phyloP scores from a whole-genome alignment of 2,329 filamentous ascomycete species.

The Endoconidiophora laricicola region DNA sequence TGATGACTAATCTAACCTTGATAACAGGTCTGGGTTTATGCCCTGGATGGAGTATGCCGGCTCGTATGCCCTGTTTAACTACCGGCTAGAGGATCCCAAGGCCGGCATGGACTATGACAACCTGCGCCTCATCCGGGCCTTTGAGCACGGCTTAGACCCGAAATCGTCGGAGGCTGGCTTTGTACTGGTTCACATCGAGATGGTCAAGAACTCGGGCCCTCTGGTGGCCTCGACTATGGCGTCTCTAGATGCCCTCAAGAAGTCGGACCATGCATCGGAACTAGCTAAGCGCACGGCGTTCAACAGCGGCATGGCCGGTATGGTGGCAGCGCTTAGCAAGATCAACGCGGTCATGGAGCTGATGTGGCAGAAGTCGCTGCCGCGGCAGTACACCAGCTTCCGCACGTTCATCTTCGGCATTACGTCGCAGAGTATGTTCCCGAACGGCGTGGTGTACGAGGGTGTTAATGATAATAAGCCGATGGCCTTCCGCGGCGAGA shows the following conservation, averaged over 20 bases:
- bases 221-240: slow-evolving; percentile 58
- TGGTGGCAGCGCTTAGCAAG: slow-evolving; percentile 42
- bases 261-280: slow-evolving; percentile 13
- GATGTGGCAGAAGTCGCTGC: slow-evolving; percentile 85
- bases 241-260: slow-evolving; percentile 38
- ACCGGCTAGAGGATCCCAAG: slow-evolving; percentile 39
- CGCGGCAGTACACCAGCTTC: slow-evolving; percentile 72
- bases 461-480: slow-evolving; percentile 56
- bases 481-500: slow-evolving; percentile 76
- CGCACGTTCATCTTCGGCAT: slow-evolving; percentile 96
- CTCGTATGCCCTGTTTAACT: slow-evolving; percentile 54
- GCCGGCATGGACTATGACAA: slow-evolving; percentile 45
- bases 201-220: slow-evolving; percentile 73
- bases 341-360: slow-evolving; percentile 60
- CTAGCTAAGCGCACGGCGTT: slow-evolving; percentile 36
- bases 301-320: slow-evolving; percentile 44
- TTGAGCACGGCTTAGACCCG: slow-evolving; percentile 76
- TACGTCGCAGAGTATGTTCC: slow-evolving; percentile 86
- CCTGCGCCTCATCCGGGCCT: slow-evolving; percentile 74
- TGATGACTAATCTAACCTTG: not conserved
- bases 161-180: slow-evolving; percentile 85
- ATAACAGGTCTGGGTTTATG: slow-evolving; percentile 49
- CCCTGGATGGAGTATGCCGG: slow-evolving; percentile 81
- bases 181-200: slow-evolving; percentile 88
- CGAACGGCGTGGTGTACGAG: slow-evolving; percentile 77